Conservation (phyloP, 306 rosid genomes). For the Gynostemma pentaphyllum region DNA sequence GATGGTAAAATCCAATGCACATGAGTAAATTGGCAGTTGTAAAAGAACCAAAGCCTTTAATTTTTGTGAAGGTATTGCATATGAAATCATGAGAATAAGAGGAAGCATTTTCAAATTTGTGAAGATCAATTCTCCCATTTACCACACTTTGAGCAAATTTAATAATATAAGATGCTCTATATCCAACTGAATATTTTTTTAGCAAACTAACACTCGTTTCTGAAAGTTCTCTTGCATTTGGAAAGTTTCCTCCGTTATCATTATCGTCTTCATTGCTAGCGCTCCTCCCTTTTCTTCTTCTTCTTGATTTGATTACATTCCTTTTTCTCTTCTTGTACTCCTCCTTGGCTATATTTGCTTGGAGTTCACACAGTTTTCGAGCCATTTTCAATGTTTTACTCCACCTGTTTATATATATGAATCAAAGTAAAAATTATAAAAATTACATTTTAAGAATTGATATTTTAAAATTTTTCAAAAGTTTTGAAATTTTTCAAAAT, state of each 20-base stretch:
- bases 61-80: neutral
- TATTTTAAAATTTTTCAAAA: no score
- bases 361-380: constrained; percentile 13
- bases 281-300: neutral
- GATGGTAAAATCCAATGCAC: constrained; percentile 21
- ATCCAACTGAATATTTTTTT: constrained; percentile 1
- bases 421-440: no score
- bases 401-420: no score
- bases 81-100: neutral
- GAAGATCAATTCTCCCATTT: neutral
- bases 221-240: constrained; percentile 15
- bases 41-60: constrained; percentile 24
- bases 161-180: constrained; percentile 9
- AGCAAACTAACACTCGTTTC: neutral
- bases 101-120: neutral
- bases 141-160: constrained; percentile 11
- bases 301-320: no score
- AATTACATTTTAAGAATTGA: no score
- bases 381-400: constrained; percentile 17
- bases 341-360: neutral
- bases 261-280: neutral
- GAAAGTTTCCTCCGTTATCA: constrained; percentile 13
- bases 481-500: no score
- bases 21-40: constrained; percentile 14
- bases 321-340: neutral